Evolutionary conservation across 495 filamentous ascomycete species (phyloP).

Genomic region (Lasiosphaeris hirsuta): DNA sequence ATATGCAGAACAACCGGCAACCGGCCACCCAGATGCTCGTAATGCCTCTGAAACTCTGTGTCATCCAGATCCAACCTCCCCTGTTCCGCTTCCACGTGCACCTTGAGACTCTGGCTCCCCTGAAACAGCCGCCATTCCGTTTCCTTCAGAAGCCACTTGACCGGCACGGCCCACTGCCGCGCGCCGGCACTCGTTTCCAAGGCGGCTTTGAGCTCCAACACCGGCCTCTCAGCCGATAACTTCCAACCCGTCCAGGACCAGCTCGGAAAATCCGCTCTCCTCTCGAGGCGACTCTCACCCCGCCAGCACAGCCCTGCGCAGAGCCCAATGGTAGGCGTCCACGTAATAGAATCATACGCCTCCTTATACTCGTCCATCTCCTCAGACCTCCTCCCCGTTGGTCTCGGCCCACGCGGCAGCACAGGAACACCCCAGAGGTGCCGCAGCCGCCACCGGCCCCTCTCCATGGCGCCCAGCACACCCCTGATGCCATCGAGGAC

Average conservation of each 20-base stretch:
- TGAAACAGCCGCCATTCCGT: slow-evolving; percentile 4
- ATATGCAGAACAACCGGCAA: slow-evolving; percentile 3
- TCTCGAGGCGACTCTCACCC: not conserved
- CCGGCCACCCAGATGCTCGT: slow-evolving; percentile 1
- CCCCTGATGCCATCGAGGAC: slow-evolving; percentile 6
- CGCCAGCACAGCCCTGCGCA: slow-evolving; percentile 4
- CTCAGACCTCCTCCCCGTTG: not conserved
- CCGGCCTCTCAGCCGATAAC: not conserved
- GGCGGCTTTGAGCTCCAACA: slow-evolving; percentile 1
- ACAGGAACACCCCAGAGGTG: slow-evolving; percentile 4
- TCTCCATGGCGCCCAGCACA: slow-evolving; percentile 7
- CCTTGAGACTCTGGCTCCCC: slow-evolving; percentile 1
- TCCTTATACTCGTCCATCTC: slow-evolving; percentile 1
- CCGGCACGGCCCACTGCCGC: slow-evolving; percentile 2
- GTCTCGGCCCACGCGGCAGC: slow-evolving; percentile 3
- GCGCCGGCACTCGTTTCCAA: slow-evolving; percentile 1
- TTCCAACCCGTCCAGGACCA: slow-evolving; percentile 7
- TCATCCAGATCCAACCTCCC: slow-evolving; percentile 2
- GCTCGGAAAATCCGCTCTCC: slow-evolving; percentile 5
- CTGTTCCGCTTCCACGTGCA: not conserved
- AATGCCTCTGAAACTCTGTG: slow-evolving; percentile 6
- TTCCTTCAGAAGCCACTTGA: slow-evolving; percentile 1
- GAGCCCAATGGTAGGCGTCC: slow-evolving; percentile 6
- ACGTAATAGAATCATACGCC: slow-evolving; percentile 2
- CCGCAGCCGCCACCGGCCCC: slow-evolving; percentile 5